A percentile compares a stretch with the other conserved stretches of the same genome.
phyloP scores from a whole-genome alignment of 768 basidiomycete species.

The Podaxis carcinomalis region DNA sequence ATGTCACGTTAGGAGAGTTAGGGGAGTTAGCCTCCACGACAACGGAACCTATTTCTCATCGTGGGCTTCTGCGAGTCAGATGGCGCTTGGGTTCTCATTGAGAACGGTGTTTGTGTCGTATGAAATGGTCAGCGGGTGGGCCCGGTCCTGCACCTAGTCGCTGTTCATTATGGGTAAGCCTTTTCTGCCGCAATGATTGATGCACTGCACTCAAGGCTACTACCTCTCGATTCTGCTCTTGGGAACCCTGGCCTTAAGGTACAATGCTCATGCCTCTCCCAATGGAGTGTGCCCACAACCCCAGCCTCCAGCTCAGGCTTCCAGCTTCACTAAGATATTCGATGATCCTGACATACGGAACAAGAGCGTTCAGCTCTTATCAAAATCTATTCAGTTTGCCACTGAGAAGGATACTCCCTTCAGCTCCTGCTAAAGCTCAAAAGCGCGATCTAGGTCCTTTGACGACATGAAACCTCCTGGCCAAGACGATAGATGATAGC shows the following conservation, averaged over 20 bases:
- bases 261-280: background rate
- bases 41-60: background rate
- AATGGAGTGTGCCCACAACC: conserved; percentile 18
- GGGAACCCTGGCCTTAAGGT: background rate
- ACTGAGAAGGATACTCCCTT: conserved; percentile 9
- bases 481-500: conserved; percentile 20
- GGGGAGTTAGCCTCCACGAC: background rate
- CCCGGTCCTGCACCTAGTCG: background rate
- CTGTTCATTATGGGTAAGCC: background rate
- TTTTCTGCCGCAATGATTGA: background rate
- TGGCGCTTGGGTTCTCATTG: background rate
- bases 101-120: background rate
- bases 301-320: conserved; percentile 13
- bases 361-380: conserved; percentile 17
- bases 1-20: background rate
- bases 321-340: conserved; percentile 18
- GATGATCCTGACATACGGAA: conserved; percentile 18
- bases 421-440: background rate
- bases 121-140: background rate
- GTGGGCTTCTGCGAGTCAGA: background rate
- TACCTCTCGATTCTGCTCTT: background rate
- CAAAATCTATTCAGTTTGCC: conserved; percentile 23
- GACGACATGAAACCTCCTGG: conserved; percentile 25
- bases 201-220: background rate
- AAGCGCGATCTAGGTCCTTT: conserved; percentile 18